Base-by-base conservation (phyloP, 2,329 filamentous ascomycete species). In the Neofusicoccum umdonicola region DNA sequence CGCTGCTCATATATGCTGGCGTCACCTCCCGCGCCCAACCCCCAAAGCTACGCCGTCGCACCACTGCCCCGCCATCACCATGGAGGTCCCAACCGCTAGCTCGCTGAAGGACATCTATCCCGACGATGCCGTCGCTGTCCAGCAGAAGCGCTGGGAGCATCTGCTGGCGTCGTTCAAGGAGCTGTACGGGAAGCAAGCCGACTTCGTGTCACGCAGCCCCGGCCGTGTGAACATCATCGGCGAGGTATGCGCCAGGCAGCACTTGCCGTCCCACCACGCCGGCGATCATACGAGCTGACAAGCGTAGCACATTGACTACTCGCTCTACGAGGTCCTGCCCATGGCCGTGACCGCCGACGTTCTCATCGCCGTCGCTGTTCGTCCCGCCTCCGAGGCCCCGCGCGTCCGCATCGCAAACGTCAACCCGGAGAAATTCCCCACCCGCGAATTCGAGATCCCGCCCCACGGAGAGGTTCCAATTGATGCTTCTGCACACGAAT, bases 161-260 rank as follows among this genome's bases (percentile, higher is more conserved):
- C 84, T 98, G 48, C 81, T 94, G 47, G 80, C 85, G 60, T 84
- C 84, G 69, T 98, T 98, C 79, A 82, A 88, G 69, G 79, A 84
- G 65, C 81, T 80, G 47, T 96, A 94, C 78, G 88, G 87, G 70
- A 84, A 87, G 60, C 80, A 84, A 15, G 88, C 93, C 44, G 85
- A 90, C 66, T 97, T 97, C 72, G 87, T 98, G 19, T 87, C 94
- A 9, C 89, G 95, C 68, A 97, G 93, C 63, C 95, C 95, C 1
- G 95, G 95, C 66, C 87, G 95, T 69, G 95, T 99, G 69, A 98
- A 98, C 81, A 95, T 99, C 74, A 97, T 99, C 75, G 95, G 95
- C 77, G 95, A 99, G 72, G 80, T 82, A 72, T 31, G 67, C 47
- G n/a, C 62, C 52, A 63, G n/a, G 44, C 50, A 45, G 39, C 52